Conservation (phyloP, 2,329 filamentous ascomycete genomes). For the Pseudogymnoascus sp. region DNA sequence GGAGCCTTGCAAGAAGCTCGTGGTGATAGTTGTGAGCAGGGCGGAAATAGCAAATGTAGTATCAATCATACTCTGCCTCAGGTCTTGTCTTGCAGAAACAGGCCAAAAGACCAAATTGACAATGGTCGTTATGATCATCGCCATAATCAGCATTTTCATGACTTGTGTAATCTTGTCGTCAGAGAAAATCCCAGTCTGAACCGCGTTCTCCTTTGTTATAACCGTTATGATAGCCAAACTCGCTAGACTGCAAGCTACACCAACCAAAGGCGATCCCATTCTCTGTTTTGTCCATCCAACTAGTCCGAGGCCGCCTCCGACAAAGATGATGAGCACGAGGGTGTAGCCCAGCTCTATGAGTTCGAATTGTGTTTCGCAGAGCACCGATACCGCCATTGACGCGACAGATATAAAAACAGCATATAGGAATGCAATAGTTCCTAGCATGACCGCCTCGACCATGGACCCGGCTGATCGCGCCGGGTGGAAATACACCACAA, state of each 20-base stretch:
- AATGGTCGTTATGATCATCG: conserved; percentile 60
- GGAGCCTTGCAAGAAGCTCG: conserved; percentile 73
- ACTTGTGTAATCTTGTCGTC: conserved; percentile 75
- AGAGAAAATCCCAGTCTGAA: conserved; percentile 75
- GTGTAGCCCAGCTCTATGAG: conserved; percentile 66
- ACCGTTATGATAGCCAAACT: conserved; percentile 85
- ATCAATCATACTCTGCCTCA: conserved; percentile 66
- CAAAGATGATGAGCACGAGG: conserved; percentile 73
- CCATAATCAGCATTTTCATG: conserved; percentile 75
- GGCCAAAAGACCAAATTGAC: conserved; percentile 75
- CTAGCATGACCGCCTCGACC: conserved; percentile 74
- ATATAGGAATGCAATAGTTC: conserved; percentile 70
- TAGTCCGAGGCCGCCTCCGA: conserved; percentile 78
- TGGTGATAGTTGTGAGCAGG: conserved; percentile 73
- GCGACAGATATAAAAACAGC: conserved; percentile 66
- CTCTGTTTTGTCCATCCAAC: conserved; percentile 82
- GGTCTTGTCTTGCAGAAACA: conserved; percentile 63
- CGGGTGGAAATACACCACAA: conserved; percentile 93
- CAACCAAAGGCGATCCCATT: conserved; percentile 70
- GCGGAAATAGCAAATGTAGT: conserved; percentile 69
- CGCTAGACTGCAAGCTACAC: conserved; percentile 76
- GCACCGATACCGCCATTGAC: conserved; percentile 81
- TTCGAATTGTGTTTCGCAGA: conserved; percentile 61
- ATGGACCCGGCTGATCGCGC: conserved; percentile 81
- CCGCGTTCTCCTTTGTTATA: conserved; percentile 82